These are phyloP conservation scores for Nosema muscidifuracis DNA, from an alignment of 371 early-diverging fungal species.

Conservation along the genomic window DNA sequence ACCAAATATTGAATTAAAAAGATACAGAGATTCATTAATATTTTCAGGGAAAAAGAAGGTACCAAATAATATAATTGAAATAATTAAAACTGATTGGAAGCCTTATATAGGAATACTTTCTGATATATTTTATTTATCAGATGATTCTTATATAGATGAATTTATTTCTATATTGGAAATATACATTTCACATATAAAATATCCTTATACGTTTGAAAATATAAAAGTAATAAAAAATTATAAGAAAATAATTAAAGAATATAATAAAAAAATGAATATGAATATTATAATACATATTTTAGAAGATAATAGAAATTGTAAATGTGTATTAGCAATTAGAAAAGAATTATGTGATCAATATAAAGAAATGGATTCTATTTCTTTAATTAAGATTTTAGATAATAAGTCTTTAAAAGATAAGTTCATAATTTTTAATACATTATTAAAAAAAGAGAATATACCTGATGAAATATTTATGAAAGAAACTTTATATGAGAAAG, in stretches of 20 bases:
- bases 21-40: too few relatives aligned
- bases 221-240: not conserved
- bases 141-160: too few relatives aligned
- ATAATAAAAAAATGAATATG: not conserved
- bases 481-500: not conserved
- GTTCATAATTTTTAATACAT: not conserved
- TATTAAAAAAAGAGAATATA: not conserved
- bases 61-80: too few relatives aligned
- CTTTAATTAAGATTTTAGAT: not conserved
- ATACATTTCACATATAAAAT: not conserved
- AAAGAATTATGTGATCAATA: not conserved
- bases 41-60: too few relatives aligned
- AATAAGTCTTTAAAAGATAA: not conserved
- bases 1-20: too few relatives aligned
- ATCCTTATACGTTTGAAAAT: not conserved
- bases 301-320: not conserved
- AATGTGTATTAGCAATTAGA: not conserved
- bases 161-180: not conserved
- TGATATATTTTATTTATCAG: not conserved
- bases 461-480: not conserved
- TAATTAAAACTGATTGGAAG: too few relatives aligned
- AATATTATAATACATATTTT: not conserved
- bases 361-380: not conserved
- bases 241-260: not conserved
- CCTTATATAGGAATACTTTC: not conserved